Base-by-base conservation (phyloP, 2,329 filamentous ascomycete species). In the Epichloe glyceriae region DNA sequence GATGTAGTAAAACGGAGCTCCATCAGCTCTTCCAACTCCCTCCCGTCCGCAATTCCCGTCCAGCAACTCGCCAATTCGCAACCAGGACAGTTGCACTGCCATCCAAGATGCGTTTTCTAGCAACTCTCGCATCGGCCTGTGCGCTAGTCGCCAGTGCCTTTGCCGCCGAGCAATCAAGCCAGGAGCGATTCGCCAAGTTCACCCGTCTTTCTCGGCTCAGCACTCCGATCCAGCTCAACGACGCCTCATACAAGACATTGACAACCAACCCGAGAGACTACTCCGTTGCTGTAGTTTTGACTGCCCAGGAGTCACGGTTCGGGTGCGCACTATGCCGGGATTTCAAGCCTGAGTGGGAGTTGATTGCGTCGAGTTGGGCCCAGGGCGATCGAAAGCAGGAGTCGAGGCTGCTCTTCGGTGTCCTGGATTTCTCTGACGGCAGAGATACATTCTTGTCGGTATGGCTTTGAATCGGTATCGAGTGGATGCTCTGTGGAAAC, bases 331-430 rank as follows among this genome's bases (percentile, higher is more conserved):
- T 97, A 46, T 98, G 93, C 68, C 79, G 82, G 49, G 88, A 95
- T 49, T 95, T 98, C 67, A 86, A 95, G 66, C 85, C 90, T 1
- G 93, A 98, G 70, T 98, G 89, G 86, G 86, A 94, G 50, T 68
- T 97, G 50, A 71, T 98, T 50, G 80, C 80, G 50, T 86, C 82
- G 67, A 93, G 86, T 69, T 98, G 93, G 93, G 75, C 76, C 55
- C 88, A 86, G 66, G 89, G 87, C 7, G 86, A 95, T 67, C 88
- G 85, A 72, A 73, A 79, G 53, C 84, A 75, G 49, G 76, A 87
- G 57, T 85, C 82, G 30, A 78, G 84, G 54, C 61, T 95, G 56
- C 66, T 97, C 43, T 94, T 91, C 69, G 84, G 80, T 22, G 91
- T 86, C 6, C 70, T 98, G 60, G 93, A 98, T 68, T 98, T 98